Evolutionary conservation across 2,329 filamentous ascomycete species (phyloP).

Genomic region (Botrytis fabae): DNA sequence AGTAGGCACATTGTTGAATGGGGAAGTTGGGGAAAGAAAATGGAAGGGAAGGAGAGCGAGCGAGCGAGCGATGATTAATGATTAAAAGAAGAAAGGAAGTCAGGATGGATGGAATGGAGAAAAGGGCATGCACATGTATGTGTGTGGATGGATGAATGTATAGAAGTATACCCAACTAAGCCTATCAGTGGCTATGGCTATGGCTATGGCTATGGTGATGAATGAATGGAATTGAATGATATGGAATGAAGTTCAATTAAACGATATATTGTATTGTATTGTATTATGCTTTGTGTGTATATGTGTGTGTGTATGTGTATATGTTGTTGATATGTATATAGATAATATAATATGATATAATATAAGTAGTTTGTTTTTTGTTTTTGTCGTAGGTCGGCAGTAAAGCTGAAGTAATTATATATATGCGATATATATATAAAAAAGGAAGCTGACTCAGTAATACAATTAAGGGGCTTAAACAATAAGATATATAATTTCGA

Average conservation of each 20-base stretch:
- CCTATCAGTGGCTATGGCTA: not conserved
- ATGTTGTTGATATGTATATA: too few relatives aligned
- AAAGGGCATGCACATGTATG: not conserved
- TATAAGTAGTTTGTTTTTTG: too few relatives aligned
- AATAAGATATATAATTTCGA: too few relatives aligned
- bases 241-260: not conserved
- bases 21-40: not conserved
- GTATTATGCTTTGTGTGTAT: too few relatives aligned
- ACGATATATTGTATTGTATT: not conserved
- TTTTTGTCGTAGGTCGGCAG: too few relatives aligned
- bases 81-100: not conserved
- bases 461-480: too few relatives aligned
- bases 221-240: not conserved
- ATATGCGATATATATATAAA: too few relatives aligned
- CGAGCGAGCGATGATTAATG: not conserved
- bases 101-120: not conserved
- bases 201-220: not conserved
- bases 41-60: not conserved
- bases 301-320: too few relatives aligned
- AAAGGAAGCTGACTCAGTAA: too few relatives aligned
- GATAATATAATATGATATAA: too few relatives aligned
- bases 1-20: not conserved
- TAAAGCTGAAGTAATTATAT: too few relatives aligned
- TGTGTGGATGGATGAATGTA: not conserved
- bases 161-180: not conserved